Evolutionary conservation across 2,329 filamentous ascomycete species (phyloP).

Genomic region (Ceratocystis lukuohia): DNA sequence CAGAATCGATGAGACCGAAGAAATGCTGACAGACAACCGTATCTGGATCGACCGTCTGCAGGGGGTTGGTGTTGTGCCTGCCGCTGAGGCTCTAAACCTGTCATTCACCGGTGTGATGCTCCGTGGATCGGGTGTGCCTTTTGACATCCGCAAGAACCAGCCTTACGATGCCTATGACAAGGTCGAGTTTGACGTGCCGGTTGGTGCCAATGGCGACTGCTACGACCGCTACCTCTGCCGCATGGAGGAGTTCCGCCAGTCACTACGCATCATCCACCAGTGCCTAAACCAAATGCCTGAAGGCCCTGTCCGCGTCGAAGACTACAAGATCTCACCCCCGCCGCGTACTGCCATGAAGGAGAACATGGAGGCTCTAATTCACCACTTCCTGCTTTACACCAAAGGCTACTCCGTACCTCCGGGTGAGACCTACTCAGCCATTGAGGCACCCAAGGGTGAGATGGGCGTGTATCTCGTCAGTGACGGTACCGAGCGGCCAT

Average conservation of each 20-base stretch:
- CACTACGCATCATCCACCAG: slow-evolving; percentile 94
- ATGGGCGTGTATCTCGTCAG: slow-evolving; percentile 97
- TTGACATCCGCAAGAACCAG: slow-evolving; percentile 91
- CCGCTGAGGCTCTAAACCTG: slow-evolving; percentile 90
- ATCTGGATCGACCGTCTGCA: slow-evolving; percentile 95
- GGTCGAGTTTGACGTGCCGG: slow-evolving; percentile 95
- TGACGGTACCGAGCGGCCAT: slow-evolving; percentile 90
- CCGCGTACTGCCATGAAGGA: slow-evolving; percentile 99
- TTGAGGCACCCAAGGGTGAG: slow-evolving; percentile 99
- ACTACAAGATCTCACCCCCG: slow-evolving; percentile 95
- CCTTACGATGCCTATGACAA: slow-evolving; percentile 96
- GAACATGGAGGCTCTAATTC: slow-evolving; percentile 99
- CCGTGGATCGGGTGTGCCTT: slow-evolving; percentile 87
- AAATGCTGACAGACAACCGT: slow-evolving; percentile 96
- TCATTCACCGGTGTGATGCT: slow-evolving; percentile 97
- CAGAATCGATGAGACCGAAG: slow-evolving; percentile 96
- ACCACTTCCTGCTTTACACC: slow-evolving; percentile 97
- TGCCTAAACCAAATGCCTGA: slow-evolving; percentile 98
- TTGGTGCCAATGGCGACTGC: slow-evolving; percentile 94
- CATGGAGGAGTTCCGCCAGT: slow-evolving; percentile 99
- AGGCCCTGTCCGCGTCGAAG: slow-evolving; percentile 86
- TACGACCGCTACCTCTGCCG: slow-evolving; percentile 98
- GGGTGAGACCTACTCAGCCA: slow-evolving; percentile 93
- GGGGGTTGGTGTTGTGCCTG: slow-evolving; percentile 80
- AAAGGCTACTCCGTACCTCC: slow-evolving; percentile 97